phyloP scores from a whole-genome alignment of 768 basidiomycete species.

The Pulveroboletus frians region DNA sequence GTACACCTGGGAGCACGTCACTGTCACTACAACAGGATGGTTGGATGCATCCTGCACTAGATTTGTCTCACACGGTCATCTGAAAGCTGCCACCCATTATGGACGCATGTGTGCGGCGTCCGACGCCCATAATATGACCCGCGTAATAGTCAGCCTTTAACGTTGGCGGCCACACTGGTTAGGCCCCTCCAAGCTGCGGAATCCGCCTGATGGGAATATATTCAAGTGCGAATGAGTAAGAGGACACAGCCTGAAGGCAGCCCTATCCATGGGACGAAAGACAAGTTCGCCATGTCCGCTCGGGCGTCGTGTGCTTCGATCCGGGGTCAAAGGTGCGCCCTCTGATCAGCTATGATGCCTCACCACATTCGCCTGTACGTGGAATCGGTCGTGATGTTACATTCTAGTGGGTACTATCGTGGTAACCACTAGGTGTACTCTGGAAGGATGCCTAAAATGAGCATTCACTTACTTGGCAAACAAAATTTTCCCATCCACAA shows the following conservation, averaged over 20 bases:
- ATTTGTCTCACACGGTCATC: slow-evolving; percentile 5
- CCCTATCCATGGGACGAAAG: neutral
- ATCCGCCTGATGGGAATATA: slow-evolving; percentile 13
- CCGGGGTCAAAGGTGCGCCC: neutral
- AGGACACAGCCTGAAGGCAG: slow-evolving; percentile 5
- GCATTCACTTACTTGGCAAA: slow-evolving; percentile 2
- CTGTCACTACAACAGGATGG: slow-evolving; percentile 1
- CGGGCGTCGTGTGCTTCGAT: slow-evolving; percentile 1
- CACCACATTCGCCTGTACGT: neutral
- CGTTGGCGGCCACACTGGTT: neutral
- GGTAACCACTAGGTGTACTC: neutral
- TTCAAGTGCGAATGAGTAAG: neutral
- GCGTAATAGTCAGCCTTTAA: neutral
- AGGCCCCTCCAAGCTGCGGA: slow-evolving; percentile 4
- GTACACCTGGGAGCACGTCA: slow-evolving; percentile 3
- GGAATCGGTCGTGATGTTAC: neutral
- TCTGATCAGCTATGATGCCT: neutral
- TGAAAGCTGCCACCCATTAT: slow-evolving; percentile 13
- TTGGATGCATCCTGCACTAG: slow-evolving; percentile 2
- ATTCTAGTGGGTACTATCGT: neutral
- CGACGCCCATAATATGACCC: neutral
- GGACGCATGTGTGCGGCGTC: slow-evolving; percentile 3
- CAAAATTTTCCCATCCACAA: neutral
- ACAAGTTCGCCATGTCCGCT: slow-evolving; percentile 7
- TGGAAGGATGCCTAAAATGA: neutral